phyloP scores from a whole-genome alignment of 805 yeast genomes.

The Barnettozyma sucrosica region DNA sequence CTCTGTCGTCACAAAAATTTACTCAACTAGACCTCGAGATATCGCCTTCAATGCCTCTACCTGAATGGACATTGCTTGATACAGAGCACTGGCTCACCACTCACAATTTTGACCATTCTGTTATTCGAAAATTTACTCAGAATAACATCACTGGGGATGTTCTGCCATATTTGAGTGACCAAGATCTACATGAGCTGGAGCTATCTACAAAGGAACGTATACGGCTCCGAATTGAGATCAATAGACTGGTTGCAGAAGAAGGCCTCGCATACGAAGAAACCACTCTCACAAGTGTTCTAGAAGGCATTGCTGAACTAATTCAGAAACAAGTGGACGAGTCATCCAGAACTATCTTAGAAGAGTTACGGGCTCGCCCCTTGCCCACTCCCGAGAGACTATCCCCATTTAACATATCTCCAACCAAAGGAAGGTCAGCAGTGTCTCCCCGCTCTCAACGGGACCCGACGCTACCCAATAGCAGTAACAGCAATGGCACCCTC shows the following conservation, averaged over 20 bases:
- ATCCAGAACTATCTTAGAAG: slow-evolving; percentile 11
- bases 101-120: slow-evolving; percentile 13
- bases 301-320: slow-evolving; percentile 14
- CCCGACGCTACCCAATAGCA: slow-evolving; percentile 4
- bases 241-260: slow-evolving; percentile 36
- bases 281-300: slow-evolving; percentile 9
- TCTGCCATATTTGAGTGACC: slow-evolving; percentile 60
- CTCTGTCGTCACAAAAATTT: no score
- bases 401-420: slow-evolving; percentile 28
- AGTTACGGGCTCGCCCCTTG: slow-evolving; percentile 17
- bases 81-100: slow-evolving; percentile 22
- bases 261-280: slow-evolving; percentile 10
- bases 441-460: slow-evolving; percentile 9
- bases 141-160: slow-evolving; percentile 71
- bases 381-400: slow-evolving; percentile 25
- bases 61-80: slow-evolving; percentile 24
- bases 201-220: slow-evolving; percentile 52
- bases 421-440: slow-evolving; percentile 8
- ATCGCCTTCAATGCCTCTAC: neutral
- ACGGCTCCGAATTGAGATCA: slow-evolving; percentile 51
- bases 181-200: slow-evolving; percentile 72
- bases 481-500: neutral
- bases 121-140: slow-evolving; percentile 34
- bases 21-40: neutral
- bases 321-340: slow-evolving; percentile 11